Percentiles rank a stretch among this genome's conserved stretches.
phyloP scores from a whole-genome alignment of 805 yeast genomes.

The Cyberlindnera misumaiensis region DNA sequence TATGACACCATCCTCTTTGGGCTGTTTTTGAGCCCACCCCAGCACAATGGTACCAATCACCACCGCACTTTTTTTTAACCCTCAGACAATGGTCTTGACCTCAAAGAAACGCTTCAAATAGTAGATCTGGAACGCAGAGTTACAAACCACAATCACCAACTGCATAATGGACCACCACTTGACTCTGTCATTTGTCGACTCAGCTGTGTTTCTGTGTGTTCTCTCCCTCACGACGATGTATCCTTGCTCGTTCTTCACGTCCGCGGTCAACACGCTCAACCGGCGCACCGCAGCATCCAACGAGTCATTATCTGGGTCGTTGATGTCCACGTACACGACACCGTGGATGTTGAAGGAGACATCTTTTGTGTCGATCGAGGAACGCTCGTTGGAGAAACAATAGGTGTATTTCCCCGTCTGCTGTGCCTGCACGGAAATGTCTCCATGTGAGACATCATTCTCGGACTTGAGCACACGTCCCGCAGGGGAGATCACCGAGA shows the following conservation, averaged over 20 bases:
- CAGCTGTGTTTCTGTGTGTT: constrained; percentile 97
- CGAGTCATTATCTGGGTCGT: constrained; percentile 67
- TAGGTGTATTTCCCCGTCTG: constrained; percentile 70
- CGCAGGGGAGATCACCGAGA: constrained; percentile 29
- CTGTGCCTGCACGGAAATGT: constrained; percentile 58
- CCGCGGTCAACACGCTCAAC: constrained; percentile 68
- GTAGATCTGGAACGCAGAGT: constrained; percentile 88
- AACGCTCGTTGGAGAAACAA: constrained; percentile 87
- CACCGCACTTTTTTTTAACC: too few relatives aligned
- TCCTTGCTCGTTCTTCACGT: constrained; percentile 84
- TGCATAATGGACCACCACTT: constrained; percentile 98
- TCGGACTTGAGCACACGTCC: constrained; percentile 46
- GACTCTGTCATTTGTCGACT: constrained; percentile 92
- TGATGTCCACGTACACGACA: constrained; percentile 75
- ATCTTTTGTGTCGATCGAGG: constrained; percentile 70
- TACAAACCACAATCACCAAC: constrained; percentile 73
- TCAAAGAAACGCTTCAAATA: constrained; percentile 93
- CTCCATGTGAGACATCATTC: constrained; percentile 71
- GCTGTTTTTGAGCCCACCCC: neutral
- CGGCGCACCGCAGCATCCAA: constrained; percentile 79
- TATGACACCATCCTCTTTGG: neutral
- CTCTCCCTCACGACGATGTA: constrained; percentile 94
- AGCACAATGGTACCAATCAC: neutral
- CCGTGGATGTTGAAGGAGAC: constrained; percentile 95
- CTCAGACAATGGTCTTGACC: constrained; percentile 79